phyloP scores from a whole-genome alignment of 2,329 filamentous ascomycete species.

The Cladosporium sp. region DNA sequence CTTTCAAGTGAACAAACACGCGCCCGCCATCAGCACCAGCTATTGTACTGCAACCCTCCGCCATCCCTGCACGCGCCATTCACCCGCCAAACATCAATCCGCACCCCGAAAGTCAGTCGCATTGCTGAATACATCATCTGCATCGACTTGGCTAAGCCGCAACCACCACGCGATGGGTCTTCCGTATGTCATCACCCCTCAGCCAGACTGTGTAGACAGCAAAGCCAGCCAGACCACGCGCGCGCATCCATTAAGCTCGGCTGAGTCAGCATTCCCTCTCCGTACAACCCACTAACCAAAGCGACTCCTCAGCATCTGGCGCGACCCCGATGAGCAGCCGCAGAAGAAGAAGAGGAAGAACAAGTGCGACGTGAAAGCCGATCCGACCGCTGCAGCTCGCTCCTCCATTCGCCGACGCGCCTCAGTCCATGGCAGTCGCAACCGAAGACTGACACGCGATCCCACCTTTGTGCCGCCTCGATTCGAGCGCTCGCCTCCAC shows the following conservation, averaged over 20 bases:
- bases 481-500: constrained; percentile 31
- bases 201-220: not conserved
- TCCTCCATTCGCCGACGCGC: constrained; percentile 59
- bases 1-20: not conserved
- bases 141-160: not conserved
- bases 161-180: constrained; percentile 47
- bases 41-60: not conserved
- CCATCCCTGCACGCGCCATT: constrained; percentile 21
- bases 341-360: constrained; percentile 45
- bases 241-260: constrained; percentile 11
- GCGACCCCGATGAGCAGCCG: constrained; percentile 52
- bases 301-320: constrained; percentile 52
- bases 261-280: constrained; percentile 17
- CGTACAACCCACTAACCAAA: not conserved
- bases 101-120: not conserved
- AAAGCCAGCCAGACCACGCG: constrained; percentile 3
- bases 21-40: not conserved
- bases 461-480: constrained; percentile 28
- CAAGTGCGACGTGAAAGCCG: constrained; percentile 40
- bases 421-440: constrained; percentile 34
- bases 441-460: constrained; percentile 34
- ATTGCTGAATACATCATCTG: not conserved
- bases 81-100: constrained; percentile 7
- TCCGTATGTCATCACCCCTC: constrained; percentile 43
- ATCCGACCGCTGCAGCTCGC: constrained; percentile 55